These are phyloP conservation scores for Nemophila menziesii DNA, from an alignment of 257 asterid genomes.

Conservation along the genomic window DNA sequence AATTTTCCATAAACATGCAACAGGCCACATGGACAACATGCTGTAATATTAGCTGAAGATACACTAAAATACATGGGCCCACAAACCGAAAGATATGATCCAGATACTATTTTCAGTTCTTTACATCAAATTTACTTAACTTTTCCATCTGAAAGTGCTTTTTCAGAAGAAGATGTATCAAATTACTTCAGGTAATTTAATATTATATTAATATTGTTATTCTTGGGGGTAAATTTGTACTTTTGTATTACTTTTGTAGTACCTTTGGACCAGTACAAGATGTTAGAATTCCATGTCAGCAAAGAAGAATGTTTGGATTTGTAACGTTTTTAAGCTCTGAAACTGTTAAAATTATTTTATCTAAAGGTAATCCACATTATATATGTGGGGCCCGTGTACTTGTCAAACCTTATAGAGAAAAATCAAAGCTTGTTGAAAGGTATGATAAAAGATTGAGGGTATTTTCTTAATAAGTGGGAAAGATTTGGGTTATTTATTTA, in stretches of 20 bases:
- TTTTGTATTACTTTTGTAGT: slow-evolving; percentile 25
- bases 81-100: slow-evolving; percentile 52
- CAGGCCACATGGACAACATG: slow-evolving; percentile 94
- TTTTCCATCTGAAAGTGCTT: slow-evolving; percentile 81
- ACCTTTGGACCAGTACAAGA: slow-evolving; percentile 82
- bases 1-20: not conserved
- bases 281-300: slow-evolving; percentile 89
- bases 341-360: slow-evolving; percentile 53
- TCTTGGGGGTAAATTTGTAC: slow-evolving; percentile 4
- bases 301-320: slow-evolving; percentile 80
- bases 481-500: not conserved
- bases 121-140: slow-evolving; percentile 79
- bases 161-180: slow-evolving; percentile 66
- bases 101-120: slow-evolving; percentile 61
- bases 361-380: slow-evolving; percentile 77
- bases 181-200: slow-evolving; percentile 49
- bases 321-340: slow-evolving; percentile 62
- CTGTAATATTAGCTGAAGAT: slow-evolving; percentile 69
- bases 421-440: slow-evolving; percentile 9
- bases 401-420: slow-evolving; percentile 84
- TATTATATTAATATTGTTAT: not conserved
- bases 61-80: slow-evolving; percentile 41
- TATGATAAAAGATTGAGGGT: too few relatives aligned
- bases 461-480: too few relatives aligned
- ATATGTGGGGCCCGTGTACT: slow-evolving; percentile 88